Percentiles rank a stretch among this genome's conserved stretches.
phyloP scores from a whole-genome alignment of 164 flowering plant genomes.

The Nelumbo lutea region DNA sequence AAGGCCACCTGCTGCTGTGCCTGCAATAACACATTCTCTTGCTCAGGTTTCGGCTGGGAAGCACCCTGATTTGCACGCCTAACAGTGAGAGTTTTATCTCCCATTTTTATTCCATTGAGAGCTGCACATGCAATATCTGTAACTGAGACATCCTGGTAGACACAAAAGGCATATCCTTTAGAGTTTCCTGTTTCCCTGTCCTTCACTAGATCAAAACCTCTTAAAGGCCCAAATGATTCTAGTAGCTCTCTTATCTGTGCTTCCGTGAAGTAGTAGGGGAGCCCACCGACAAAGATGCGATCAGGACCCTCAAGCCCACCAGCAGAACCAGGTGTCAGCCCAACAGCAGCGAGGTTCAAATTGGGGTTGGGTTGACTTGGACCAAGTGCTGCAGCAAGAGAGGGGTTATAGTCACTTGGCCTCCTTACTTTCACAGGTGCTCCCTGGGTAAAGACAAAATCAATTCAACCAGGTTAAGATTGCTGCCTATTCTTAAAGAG shows the following conservation, averaged over 20 bases:
- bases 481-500: too few species aligned
- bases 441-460: conserved; percentile 34
- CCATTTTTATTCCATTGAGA: conserved; percentile 84
- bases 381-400: conserved; percentile 89
- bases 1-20: conserved; percentile 94
- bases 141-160: conserved; percentile 72
- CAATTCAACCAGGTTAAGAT: neutral
- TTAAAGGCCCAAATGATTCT: conserved; percentile 76
- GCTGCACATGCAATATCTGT: conserved; percentile 89
- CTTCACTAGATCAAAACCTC: conserved; percentile 84
- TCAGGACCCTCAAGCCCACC: conserved; percentile 93
- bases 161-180: conserved; percentile 90
- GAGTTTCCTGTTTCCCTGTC: conserved; percentile 92
- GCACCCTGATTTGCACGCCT: conserved; percentile 86
- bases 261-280: conserved; percentile 81
- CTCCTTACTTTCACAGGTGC: conserved; percentile 87
- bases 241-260: conserved; percentile 70
- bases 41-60: conserved; percentile 87
- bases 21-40: conserved; percentile 80
- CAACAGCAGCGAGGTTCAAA: conserved; percentile 82
- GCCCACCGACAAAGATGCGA: conserved; percentile 85
- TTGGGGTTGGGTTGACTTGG: conserved; percentile 84
- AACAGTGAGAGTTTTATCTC: conserved; percentile 81
- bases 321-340: conserved; percentile 73
- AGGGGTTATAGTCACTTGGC: conserved; percentile 91